These are phyloP conservation scores for Calonectria ilicicola DNA, from an alignment of 2,329 filamentous ascomycete species.

Conservation along the genomic window DNA sequence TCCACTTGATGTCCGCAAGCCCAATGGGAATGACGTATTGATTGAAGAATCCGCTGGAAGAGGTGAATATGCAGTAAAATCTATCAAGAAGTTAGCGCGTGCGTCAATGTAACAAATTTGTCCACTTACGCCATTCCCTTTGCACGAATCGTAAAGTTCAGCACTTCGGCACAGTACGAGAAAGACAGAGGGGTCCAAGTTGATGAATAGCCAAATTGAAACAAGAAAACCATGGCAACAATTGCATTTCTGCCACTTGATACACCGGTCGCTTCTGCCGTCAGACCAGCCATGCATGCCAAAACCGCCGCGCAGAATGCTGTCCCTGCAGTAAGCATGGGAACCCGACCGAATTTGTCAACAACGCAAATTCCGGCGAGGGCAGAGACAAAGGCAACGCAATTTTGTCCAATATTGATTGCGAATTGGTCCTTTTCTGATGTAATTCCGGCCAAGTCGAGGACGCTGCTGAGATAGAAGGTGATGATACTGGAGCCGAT, in stretches of 20 bases:
- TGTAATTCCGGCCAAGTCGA: constrained; percentile 24
- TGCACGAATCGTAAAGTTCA: constrained; percentile 26
- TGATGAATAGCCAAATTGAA: constrained; percentile 27
- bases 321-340: constrained; percentile 20
- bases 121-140: constrained; percentile 24
- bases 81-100: neutral
- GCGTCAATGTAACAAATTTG: neutral
- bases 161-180: constrained; percentile 24
- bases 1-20: constrained; percentile 19
- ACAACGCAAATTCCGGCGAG: constrained; percentile 20
- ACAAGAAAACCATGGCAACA: constrained; percentile 29
- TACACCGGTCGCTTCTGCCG: constrained; percentile 16
- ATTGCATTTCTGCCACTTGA: constrained; percentile 15
- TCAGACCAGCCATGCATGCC: constrained; percentile 23
- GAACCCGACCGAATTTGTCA: constrained; percentile 19
- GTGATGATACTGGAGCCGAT: constrained; percentile 28
- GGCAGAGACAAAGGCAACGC: constrained; percentile 19
- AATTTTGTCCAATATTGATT: constrained; percentile 27
- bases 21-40: constrained; percentile 27
- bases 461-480: constrained; percentile 27
- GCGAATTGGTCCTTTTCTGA: constrained; percentile 27
- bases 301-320: constrained; percentile 25
- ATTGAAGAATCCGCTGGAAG: constrained; percentile 22
- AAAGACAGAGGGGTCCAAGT: constrained; percentile 26
- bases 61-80: constrained; percentile 21